Evolutionary conservation across 371 early-diverging fungal species (phyloP), one percentile per base, ranked within the genome.

Genomic region (Mucor piriformis): DNA sequence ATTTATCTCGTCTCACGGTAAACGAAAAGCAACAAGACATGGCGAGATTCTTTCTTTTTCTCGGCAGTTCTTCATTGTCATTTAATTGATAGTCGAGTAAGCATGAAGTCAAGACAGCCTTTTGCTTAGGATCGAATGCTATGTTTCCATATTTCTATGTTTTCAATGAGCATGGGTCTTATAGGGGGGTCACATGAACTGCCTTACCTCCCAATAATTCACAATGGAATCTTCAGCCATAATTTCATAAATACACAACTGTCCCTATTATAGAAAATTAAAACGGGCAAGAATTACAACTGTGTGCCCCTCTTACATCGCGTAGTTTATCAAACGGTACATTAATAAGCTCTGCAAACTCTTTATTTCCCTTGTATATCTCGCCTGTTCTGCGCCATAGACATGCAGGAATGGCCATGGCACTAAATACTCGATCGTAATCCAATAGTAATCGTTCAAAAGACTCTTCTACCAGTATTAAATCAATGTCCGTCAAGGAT

Each of bases 331-430:
- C 89, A 37, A 90, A 73, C 3, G 93, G 89, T 4, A 92, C 84
- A 47, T 90, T 89, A 16, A 95, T 90, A 47, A 97, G 73, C 0
- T 86, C 78, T 1, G 95, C 95, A 84, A 97, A 97, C 72, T 94
- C 94, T 61, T 91, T 88, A 77, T 97, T 97, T 16, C 92, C 91
- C 64, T 94, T 95, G 79, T 91, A 95, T 23, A 97, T 95, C 71
- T 97, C 96, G 20, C 97, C 97, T 0, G 96, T 95, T 10, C 97
- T 79, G 13, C 97, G 83, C 97, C 96, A 96, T 35, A 96, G 70
- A 67, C 95, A 94, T 18, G 94, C 90, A 1, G 97, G 97, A 18
- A 95, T 87, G n/a, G 95, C 96, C 91, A 95, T 93, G 15, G 92
- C 82, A 49, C 90, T 90, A 69, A 97, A 95, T 32, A 93, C 90